Evolutionary conservation across 2,329 filamentous ascomycete genomes (phyloP), one percentile per base, ranked within the genome.

Genomic region (Alternaria sp.): DNA sequence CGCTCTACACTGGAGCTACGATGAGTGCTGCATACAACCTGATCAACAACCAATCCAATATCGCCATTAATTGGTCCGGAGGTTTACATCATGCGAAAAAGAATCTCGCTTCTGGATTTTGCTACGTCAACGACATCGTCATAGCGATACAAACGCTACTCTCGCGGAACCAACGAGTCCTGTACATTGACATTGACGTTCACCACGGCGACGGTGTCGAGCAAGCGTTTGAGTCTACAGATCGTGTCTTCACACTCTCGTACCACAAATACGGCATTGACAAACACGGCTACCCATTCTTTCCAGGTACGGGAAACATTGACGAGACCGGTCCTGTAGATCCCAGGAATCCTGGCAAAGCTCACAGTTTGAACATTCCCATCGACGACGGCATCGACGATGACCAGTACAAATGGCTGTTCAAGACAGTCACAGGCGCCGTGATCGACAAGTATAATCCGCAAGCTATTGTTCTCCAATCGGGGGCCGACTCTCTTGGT

Each of bases 41-140:
- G 40, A 91, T 90, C 77, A 91, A 92, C 74, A 86, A 90, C 51
- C 92, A 97, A 81, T 93, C 93, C 28, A 93, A 98, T 76, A 97
- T 99, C 76, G 96, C 96, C 59, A 93, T 99, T 75, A 96, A 97
- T 74, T 99, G 96, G 96, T 96, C 93, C 17, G 96, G 96, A 36
- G 96, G 96, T 11, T 87, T 99, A 28, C 96, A 99, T 80, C 96
- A 99, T 76, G 96, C 96, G 49, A 97, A 98, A 81, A 96, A 95
- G 77, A 89, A 91, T 57, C 93, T 97, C 81, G 95, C 96, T 0
- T 95, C 91, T 13, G 96, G 96, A 0, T 99, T 99, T 81, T 99
- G 96, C 83, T 99, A 99, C 82, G 93, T 98, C 82, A 99, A 99
- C 80, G 96, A 99, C 80, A 98, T 98, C 73, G 96, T 98, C 61